Evolutionary conservation across 139 green algal genomes (phyloP), one percentile per base, ranked within the genome.

Genomic region (Coelastrella sp.): DNA sequence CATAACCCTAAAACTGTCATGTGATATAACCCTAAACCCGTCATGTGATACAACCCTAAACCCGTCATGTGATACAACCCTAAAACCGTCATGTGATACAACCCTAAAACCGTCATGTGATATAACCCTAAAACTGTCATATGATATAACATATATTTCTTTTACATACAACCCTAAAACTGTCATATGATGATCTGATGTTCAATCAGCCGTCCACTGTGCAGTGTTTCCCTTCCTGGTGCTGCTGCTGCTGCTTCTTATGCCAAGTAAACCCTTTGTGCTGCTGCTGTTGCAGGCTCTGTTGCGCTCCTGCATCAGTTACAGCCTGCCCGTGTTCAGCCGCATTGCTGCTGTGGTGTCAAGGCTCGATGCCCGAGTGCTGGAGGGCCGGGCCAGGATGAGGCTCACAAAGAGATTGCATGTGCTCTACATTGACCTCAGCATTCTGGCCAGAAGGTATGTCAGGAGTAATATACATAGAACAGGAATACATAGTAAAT

Each of bases 371-470:
- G 59, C 58, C 0, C 57, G 59, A 3, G 85, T 90, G 73, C 73
- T 90, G 56, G 73, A 75, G 57, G 85, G 85, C 17, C 22, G 24
- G 7, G 85, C 85, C 0, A 7, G 15, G 15, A 84, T 90, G 74
- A 68, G 68, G 59, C 73, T 90, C 9, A 87, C 87, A 56, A 25
- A 72, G 56, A n/a, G 79, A n/a, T 78, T 91, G 78, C 87, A 91
- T 75, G 49, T 91, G 63, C 60, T 91, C 61, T 70, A 70, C 11
- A 87, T 68, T n/a, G 78, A 87, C 57, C 78, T 91, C 63, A 74
- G 63, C 65, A 91, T 91, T n/a, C 78, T 91, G 20, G 14, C 58
- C 7, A 59, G 87, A 56, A 91, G 87, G 87, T 87, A 20, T n/a
- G 7, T 17, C 59, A 5, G 9, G 74, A 57, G 4, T 70, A 70